Base-by-base conservation (phyloP, 2,329 filamentous ascomycete species). In the Colletotrichum sp. region DNA sequence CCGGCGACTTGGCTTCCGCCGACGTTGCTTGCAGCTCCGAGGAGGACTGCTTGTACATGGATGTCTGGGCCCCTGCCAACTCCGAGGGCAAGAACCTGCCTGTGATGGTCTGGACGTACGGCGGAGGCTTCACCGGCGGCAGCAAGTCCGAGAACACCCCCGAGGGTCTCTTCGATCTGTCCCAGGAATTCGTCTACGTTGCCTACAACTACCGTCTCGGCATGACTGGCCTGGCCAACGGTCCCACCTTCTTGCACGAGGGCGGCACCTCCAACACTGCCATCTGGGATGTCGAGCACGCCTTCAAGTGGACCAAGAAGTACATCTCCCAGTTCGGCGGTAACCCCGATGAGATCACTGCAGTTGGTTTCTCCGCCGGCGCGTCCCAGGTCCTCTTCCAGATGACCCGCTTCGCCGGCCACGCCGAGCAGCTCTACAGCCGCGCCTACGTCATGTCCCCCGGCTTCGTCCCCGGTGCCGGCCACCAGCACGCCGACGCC, bases 281-380 rank as follows among this genome's bases (percentile, higher is more conserved):
- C 7, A 71, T 71, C 24, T 71, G 69, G 69, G 69, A 71, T 18
- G 69, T 66, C 15, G 32, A 64, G 87, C 1, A 80, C 16, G 88
- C 86, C 1, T 82, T 91, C 6, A 79, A 87, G 78, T 91, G 90
- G 88, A 87, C 91, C 6, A 85, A 89, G 71, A 83, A 84, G 13
- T 81, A 91, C 76, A 89, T 91, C 62, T 75, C 82, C 30, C 79
- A 83, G 12, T 91, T 91, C 74, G 89, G 90, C 6, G 89, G 89
- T 16, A 86, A 91, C 72, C 84, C 85, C 1, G 77, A 78, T 6
- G 85, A 88, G 13, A 87, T 92, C 3, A 90, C 88, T 0, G 86
- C 90, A 30, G 85, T 85, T 79, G 90, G 90, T 0, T 86, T 90
- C 78, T 88, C 85, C 8, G 89, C 90, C 1, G 90, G 90, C 13